phyloP scores from a whole-genome alignment of 305 asterid genomes.

The Solanum hybrid region DNA sequence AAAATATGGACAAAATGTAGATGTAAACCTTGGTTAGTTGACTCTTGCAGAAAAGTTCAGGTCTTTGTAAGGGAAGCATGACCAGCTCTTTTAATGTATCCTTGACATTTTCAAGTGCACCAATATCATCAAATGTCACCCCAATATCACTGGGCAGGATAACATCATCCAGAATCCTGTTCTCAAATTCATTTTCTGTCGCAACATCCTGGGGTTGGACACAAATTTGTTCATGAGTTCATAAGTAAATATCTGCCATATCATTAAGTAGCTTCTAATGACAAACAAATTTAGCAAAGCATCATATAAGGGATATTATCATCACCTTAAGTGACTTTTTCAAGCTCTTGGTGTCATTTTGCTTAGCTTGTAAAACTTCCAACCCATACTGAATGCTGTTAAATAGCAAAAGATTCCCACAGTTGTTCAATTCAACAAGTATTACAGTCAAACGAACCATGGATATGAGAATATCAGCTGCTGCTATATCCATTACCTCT shows the following conservation, averaged over 20 bases:
- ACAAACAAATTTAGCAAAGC: background rate
- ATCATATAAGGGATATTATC: background rate
- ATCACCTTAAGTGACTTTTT: slow-evolving; percentile 55
- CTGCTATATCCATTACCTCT: slow-evolving; percentile 36
- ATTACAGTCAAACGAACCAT: background rate
- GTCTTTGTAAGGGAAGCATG: slow-evolving; percentile 23
- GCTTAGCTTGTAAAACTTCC: slow-evolving; percentile 42
- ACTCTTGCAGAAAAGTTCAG: slow-evolving; percentile 24
- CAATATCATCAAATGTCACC: slow-evolving; percentile 24
- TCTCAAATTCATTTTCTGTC: slow-evolving; percentile 21
- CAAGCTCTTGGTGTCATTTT: slow-evolving; percentile 50
- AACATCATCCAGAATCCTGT: slow-evolving; percentile 19
- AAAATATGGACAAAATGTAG: background rate
- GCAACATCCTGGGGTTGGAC: slow-evolving; percentile 13
- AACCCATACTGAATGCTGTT: slow-evolving; percentile 58
- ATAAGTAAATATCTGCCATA: background rate
- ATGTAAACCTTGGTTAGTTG: slow-evolving; percentile 18
- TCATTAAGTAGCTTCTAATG: background rate
- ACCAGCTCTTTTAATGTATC: slow-evolving; percentile 21
- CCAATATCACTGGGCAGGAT: slow-evolving; percentile 15
- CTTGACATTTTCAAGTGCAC: slow-evolving; percentile 20
- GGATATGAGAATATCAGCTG: background rate
- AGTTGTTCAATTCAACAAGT: background rate
- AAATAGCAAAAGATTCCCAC: slow-evolving; percentile 4
- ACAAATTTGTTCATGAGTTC: background rate